Conservation (phyloP, 768 basidiomycete genomes). For the Termitomyces sp. region DNA sequence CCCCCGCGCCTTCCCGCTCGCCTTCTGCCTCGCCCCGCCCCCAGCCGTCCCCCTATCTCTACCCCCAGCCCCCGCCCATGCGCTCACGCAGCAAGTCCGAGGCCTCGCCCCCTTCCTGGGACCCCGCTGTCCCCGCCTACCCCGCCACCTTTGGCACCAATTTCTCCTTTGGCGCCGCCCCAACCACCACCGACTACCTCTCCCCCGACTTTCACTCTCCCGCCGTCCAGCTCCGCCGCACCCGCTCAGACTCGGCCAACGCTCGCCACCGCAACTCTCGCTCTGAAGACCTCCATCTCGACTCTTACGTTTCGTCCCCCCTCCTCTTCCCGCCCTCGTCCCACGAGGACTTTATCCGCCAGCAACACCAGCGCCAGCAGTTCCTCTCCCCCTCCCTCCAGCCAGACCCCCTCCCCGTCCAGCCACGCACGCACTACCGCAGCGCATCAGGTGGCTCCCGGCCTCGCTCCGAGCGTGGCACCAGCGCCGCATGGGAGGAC, state of each 20-base stretch:
- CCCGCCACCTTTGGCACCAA: conserved; percentile 18
- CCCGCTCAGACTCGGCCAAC: conserved; percentile 19
- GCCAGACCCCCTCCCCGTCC: conserved; percentile 8
- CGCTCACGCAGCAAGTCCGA: conserved; percentile 59
- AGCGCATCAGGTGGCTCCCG: conserved; percentile 35
- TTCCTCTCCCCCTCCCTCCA: conserved; percentile 12
- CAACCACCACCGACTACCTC: background rate
- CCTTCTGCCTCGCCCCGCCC: conserved; percentile 17
- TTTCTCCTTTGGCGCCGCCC: conserved; percentile 26
- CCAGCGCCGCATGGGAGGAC: conserved; percentile 18
- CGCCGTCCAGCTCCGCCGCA: conserved; percentile 18
- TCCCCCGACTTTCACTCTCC: conserved; percentile 10
- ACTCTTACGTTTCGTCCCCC: background rate
- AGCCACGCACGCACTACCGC: conserved; percentile 26
- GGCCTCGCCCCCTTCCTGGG: conserved; percentile 35
- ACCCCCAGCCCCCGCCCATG: conserved; percentile 27
- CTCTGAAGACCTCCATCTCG: conserved; percentile 42
- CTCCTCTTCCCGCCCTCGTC: conserved; percentile 16
- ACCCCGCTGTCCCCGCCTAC: conserved; percentile 8
- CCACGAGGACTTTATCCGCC: conserved; percentile 18
- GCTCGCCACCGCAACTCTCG: conserved; percentile 18
- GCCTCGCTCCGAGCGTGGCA: conserved; percentile 30
- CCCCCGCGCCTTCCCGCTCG: conserved; percentile 24
- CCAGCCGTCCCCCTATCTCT: conserved; percentile 18
- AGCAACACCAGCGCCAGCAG: conserved; percentile 16